Base-by-base conservation (phyloP, 352 stramenopile species). In the Blastocystis sp. region DNA sequence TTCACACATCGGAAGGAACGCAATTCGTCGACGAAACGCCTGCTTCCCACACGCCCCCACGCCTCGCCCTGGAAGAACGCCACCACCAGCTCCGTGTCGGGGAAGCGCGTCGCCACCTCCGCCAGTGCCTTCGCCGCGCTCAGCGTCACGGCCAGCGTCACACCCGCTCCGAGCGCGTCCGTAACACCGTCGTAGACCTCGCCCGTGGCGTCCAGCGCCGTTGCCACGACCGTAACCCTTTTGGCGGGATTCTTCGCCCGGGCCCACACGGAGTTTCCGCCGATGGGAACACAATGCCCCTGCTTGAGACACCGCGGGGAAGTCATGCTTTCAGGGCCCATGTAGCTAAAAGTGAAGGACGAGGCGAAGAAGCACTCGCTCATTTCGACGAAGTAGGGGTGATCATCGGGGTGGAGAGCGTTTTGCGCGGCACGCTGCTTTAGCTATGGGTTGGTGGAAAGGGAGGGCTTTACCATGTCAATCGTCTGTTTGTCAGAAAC, bases 51-150 rank as follows among this genome's bases (percentile, higher is more conserved):
- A 40, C 77, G 62, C 45, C 77, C 77, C 77, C 77, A 87, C 11
- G 38, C 40, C 28, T 87, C 77, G 43, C 77, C 77, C 42, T 87
- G 48, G 48, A 87, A 87, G 62, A 87, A 87, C 17, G 59, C 77
- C 17, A 87, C 43, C 42, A 87, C 10, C 19, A 87, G n/a, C 38
- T 74, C 42, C 62, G 24, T 76, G 28, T 21, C 43, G 17, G 69
- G 21, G 40, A 38, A 38, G 28, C 21, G 28, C 11, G 43, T 21
- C 3, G 28, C 52, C 21, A 77, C 42, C 28, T 34, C 28, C 28
- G 28, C 28, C 28, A 34, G 28, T 0, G 43, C 45, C 14, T 87
- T 3, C 42, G 57, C 57, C 9, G 52, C 48, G 11, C 52, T 57
- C 28, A 87, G 77, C 17, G 71, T 21, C 1, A 87, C 57, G 7